Evolutionary conservation across 768 basidiomycete species (phyloP), one percentile per base, ranked within the genome.

Genomic region (Dictyophora rubrovolvata): DNA sequence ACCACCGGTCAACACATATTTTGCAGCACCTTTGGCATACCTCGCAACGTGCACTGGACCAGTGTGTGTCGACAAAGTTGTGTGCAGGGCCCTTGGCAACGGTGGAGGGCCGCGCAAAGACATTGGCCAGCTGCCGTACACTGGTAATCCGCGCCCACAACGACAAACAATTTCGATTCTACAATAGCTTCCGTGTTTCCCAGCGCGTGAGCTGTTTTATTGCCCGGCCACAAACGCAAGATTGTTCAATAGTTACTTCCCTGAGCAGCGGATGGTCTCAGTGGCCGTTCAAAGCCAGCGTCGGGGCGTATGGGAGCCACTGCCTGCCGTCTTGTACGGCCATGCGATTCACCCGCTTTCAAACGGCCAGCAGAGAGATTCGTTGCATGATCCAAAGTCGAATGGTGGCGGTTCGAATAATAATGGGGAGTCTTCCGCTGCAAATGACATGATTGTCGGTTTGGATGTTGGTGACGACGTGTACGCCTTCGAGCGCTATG

Each of bases 391-490:
- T 42, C 53, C 61, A 20, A 49, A 58, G 10, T 53, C 34, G 33
- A 51, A 59, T 42, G 37, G 42, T 53, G 28, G 48, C 28, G 46
- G 55, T 9, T 20, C 5, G 35, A 59, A 52, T 12, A 51, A 59
- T 1, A 33, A 52, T 22, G 57, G 50, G 17, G 57, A 59, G 14
- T 16, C 33, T 34, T 28, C 28, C 54, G 50, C 49, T 14, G 50
- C 57, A 5, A 33, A 59, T 59, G 57, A 59, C 3, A 59, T 59
- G 21, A 62, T 90, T 21, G 90, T 92, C 35, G 79, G 86, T 6
- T 79, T 98, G 58, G 93, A 96, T 65, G 87, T 97, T 28, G 95
- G 95, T 51, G 94, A 96, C 70, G 94, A 97, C 69, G 85, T 98
- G 35, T 97, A 97, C 72, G 93, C 93, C 17, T 97, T 97, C 67